Percentiles rank a stretch among this genome's conserved stretches.
These are phyloP conservation scores for Fusarium cyanostomum DNA, from an alignment of 2,329 filamentous ascomycete genomes.

Conservation along the genomic window DNA sequence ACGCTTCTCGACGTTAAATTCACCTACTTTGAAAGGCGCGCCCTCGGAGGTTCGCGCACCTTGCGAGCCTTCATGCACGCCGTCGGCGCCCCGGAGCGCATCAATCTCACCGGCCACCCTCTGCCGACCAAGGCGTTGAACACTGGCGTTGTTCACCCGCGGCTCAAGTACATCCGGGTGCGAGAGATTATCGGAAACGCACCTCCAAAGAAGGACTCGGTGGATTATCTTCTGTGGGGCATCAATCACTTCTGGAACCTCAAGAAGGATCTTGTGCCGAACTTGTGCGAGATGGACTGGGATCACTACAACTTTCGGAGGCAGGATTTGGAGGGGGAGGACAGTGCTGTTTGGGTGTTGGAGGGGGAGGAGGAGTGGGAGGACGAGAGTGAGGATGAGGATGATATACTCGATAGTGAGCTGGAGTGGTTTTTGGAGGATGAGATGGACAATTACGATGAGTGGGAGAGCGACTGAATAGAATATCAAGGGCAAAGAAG, in stretches of 20 bases:
- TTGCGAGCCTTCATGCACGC: conserved; percentile 22
- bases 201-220: neutral
- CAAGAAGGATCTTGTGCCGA: conserved; percentile 8
- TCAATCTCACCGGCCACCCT: conserved; percentile 9
- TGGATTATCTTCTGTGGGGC: neutral
- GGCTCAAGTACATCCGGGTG: conserved; percentile 16
- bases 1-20: conserved; percentile 5
- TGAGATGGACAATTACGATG: neutral
- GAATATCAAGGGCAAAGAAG: too few relatives aligned
- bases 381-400: conserved; percentile 9
- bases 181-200: neutral
- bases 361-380: conserved; percentile 28
- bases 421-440: neutral
- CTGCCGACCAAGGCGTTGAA: neutral
- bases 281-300: conserved; percentile 23
- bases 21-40: neutral
- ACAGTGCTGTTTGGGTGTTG: conserved; percentile 19
- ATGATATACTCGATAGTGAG: neutral
- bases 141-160: conserved; percentile 8
- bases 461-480: neutral
- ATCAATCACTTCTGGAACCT: conserved; percentile 20
- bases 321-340: conserved; percentile 14
- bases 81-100: conserved; percentile 17
- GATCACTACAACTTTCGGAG: conserved; percentile 29
- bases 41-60: conserved; percentile 6